Evolutionary conservation across 2,329 filamentous ascomycete species (phyloP), one percentile per base, ranked within the genome.

Genomic region (Neofusicoccum laricinum): DNA sequence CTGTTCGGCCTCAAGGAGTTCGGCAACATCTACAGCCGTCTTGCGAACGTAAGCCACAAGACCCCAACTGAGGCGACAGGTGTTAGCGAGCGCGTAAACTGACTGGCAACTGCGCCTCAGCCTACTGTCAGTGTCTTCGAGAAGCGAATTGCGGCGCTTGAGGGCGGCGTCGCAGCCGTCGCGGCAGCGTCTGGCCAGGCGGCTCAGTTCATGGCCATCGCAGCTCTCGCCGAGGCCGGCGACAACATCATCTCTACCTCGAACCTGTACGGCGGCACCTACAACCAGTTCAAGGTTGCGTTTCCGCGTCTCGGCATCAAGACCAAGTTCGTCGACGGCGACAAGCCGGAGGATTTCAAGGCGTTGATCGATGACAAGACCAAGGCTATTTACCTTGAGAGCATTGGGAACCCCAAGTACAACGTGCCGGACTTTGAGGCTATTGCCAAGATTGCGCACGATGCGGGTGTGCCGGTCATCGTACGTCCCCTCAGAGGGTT

Each of bases 1-100:
- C 89, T 99, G 46, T 99, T 99, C 76, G 91, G 92, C 75, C 91
- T 99, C 78, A 96, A 98, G 82, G 93, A 98, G 80, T 90, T 92
- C 72, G 95, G 93, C 79, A 98, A 98, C 81, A 96, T 98, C 78
- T 99, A 99, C 85, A 95, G 90, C 77, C 92, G 95, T 68, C 93
- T 99, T 72, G 92, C 91, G 90, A 97, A 98, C 79, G 91, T 92
- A 73, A 74, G 86, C 79, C 14, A 34, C 30, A 48, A 15, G 65
- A 19, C 65, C 61, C 3, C 32, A 49, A 45, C 1, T 21, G 36
- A 14, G 34, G 34, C 36, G 6, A 32, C 10, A 2, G n/a, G 11
- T 17, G 25, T 12, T 38, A 19, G 7, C 58, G n/a, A 21, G 59
- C 41, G 45, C 14, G 15, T 30, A 45, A 43, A 48, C 64, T 65